Conservation (phyloP, 2,329 filamentous ascomycete genomes). For the Clathrospora elynae region DNA sequence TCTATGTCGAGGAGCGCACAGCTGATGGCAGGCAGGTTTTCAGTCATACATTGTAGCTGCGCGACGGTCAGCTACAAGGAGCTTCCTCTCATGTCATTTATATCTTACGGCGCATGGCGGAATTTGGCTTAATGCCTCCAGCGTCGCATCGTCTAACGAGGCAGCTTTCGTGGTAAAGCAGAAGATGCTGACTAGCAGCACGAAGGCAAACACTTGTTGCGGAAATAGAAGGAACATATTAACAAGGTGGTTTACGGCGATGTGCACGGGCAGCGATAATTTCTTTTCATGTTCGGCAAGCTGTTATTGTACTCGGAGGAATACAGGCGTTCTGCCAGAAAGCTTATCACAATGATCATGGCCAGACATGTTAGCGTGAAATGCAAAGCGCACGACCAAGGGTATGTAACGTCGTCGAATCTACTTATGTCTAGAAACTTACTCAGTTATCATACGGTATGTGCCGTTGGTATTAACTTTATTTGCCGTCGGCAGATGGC, state of each 20-base stretch:
- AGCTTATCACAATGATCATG: background rate
- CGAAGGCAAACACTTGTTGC: too few species aligned
- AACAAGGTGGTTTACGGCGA: background rate
- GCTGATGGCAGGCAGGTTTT: conserved; percentile 5
- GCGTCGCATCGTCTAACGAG: background rate
- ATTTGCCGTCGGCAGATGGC: background rate
- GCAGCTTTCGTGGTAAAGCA: too few species aligned
- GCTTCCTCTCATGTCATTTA: background rate
- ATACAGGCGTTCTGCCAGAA: background rate
- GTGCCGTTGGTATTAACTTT: background rate
- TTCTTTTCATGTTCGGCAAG: background rate
- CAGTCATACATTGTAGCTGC: conserved; percentile 7
- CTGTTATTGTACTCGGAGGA: background rate
- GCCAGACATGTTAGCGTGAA: background rate
- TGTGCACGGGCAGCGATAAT: conserved; percentile 1
- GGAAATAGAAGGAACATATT: background rate
- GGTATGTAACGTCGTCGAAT: too few species aligned
- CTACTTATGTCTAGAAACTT: background rate
- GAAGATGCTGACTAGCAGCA: too few species aligned
- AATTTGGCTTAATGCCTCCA: conserved; percentile 1
- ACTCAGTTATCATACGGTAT: background rate
- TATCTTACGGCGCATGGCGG: conserved; percentile 2
- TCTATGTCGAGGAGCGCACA: conserved; percentile 6
- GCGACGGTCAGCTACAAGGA: background rate
- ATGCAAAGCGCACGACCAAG: background rate